Evolutionary conservation across 495 filamentous ascomycete species (phyloP), one percentile per base, ranked within the genome.

Genomic region (Lasiosphaeriaceae sp.): DNA sequence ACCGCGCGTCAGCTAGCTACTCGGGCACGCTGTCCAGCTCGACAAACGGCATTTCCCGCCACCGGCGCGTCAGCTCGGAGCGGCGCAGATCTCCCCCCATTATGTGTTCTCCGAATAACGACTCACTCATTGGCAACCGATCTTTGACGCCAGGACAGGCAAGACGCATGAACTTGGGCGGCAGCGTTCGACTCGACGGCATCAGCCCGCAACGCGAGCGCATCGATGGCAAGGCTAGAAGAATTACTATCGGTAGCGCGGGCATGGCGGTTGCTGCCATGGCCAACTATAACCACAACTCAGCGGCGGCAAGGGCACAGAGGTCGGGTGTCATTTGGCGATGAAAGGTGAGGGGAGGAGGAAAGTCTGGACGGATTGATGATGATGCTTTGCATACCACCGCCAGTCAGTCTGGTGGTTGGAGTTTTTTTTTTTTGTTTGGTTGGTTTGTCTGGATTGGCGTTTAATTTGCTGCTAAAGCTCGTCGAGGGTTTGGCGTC

Each of bases 31-130:
- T 71, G 8, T 61, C 74, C 1, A 74, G 71, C 52, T 66, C 68
- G 57, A 67, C 75, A 1, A 77, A 78, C 58, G 77, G 77, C 31
- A 75, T 80, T 53, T 77, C 73, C 11, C 57, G 76, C 16, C 62
- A 73, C 29, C 65, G 77, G 17, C 63, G 76, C 1, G 64, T 68
- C 12, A 77, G 73, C 50, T 47, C 59, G 7, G 76, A 77, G 58
- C 61, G 71, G 22, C 66, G 72, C n/a, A 61, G 73, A 39, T 73
- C 71, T 48, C 74, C 75, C 16, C 76, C 77, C 26, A 73, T 79
- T 53, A 61, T 66, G 26, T 78, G 73, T 54, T 75, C 75, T 41
- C 76, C 77, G 52, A 56, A 37, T 34, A 41, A 55, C 24, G 19
- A 37, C 34, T 59, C 58, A 37, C 37, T 51, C 11, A 23, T 35